Evolutionary conservation across 805 yeast species (phyloP).

Genomic region (Starmerella roubikii): DNA sequence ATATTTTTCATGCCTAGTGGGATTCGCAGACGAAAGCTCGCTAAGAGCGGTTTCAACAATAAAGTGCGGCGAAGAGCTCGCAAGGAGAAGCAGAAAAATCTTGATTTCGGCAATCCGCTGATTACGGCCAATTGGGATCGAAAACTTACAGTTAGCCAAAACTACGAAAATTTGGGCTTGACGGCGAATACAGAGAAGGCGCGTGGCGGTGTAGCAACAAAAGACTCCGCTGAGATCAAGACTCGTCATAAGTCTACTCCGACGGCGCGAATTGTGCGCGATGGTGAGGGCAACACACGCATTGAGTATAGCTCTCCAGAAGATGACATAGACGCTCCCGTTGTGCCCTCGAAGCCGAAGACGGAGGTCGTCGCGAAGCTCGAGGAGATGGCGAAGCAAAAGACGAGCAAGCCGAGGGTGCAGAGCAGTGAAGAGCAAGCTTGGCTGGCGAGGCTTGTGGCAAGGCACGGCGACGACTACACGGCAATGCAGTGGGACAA

Average conservation of each 20-base stretch:
- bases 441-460: constrained; percentile 52
- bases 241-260: constrained; percentile 21
- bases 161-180: constrained; percentile 72
- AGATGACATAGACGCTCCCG: constrained; percentile 54
- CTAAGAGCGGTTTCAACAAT: constrained; percentile 43
- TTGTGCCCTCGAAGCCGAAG: constrained; percentile 34
- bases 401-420: constrained; percentile 26
- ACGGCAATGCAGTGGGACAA: constrained; percentile 86
- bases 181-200: constrained; percentile 47
- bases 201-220: constrained; percentile 60
- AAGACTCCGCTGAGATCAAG: constrained; percentile 22
- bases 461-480: constrained; percentile 78
- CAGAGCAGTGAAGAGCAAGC: constrained; percentile 61
- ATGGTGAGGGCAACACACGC: constrained; percentile 17
- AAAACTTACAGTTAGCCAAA: constrained; percentile 65
- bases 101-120: constrained; percentile 59
- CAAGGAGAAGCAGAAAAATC: constrained; percentile 52
- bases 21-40: constrained; percentile 78
- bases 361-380: constrained; percentile 57
- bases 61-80: constrained; percentile 57
- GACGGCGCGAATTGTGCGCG: constrained; percentile 24
- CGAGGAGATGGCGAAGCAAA: constrained; percentile 42
- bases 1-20: constrained; percentile 29
- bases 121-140: constrained; percentile 88
- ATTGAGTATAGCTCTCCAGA: constrained; percentile 26